Evolutionary conservation across 805 yeast species (phyloP).

Genomic region (Wickerhamiella spandovensis): DNA sequence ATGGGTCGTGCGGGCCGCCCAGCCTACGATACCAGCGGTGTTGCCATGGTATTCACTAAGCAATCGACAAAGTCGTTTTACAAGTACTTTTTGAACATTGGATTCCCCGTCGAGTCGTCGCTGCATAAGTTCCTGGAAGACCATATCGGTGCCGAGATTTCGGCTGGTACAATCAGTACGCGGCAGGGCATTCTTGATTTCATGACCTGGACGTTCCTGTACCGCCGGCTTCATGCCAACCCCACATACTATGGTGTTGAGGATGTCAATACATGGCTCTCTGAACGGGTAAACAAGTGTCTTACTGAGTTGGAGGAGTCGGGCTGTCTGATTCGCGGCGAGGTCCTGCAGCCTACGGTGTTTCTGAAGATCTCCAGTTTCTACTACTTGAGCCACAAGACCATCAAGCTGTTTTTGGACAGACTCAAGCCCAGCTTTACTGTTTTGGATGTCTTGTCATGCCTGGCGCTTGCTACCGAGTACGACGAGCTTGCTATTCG

Average conservation of each 20-base stretch:
- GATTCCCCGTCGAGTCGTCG: slow-evolving; percentile 74
- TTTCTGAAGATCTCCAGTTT: slow-evolving; percentile 76
- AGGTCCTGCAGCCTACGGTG: slow-evolving; percentile 44
- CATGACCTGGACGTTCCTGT: slow-evolving; percentile 63
- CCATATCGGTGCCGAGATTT: slow-evolving; percentile 70
- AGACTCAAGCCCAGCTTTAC: slow-evolving; percentile 25
- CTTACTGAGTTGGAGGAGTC: slow-evolving; percentile 58
- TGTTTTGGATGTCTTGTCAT: slow-evolving; percentile 50
- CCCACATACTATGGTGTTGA: slow-evolving; percentile 60
- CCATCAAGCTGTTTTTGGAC: slow-evolving; percentile 55
- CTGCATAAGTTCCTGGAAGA: slow-evolving; percentile 64
- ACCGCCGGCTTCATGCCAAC: slow-evolving; percentile 60
- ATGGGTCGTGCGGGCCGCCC: slow-evolving; percentile 83
- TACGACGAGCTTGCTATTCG: slow-evolving; percentile 81
- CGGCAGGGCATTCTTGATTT: slow-evolving; percentile 64
- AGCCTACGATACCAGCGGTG: slow-evolving; percentile 66
- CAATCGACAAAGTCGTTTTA: slow-evolving; percentile 63
- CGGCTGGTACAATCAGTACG: slow-evolving; percentile 51
- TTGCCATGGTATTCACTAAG: slow-evolving; percentile 61
- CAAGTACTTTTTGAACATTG: slow-evolving; percentile 64
- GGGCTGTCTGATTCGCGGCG: slow-evolving; percentile 23
- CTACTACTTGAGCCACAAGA: slow-evolving; percentile 84
- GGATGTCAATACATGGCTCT: slow-evolving; percentile 24
- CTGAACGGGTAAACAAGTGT: slow-evolving; percentile 48
- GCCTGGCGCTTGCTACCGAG: slow-evolving; percentile 56